Evolutionary conservation across 1,284 basidiomycete species (phyloP).

Genomic region (Fomitopsis betulina): DNA sequence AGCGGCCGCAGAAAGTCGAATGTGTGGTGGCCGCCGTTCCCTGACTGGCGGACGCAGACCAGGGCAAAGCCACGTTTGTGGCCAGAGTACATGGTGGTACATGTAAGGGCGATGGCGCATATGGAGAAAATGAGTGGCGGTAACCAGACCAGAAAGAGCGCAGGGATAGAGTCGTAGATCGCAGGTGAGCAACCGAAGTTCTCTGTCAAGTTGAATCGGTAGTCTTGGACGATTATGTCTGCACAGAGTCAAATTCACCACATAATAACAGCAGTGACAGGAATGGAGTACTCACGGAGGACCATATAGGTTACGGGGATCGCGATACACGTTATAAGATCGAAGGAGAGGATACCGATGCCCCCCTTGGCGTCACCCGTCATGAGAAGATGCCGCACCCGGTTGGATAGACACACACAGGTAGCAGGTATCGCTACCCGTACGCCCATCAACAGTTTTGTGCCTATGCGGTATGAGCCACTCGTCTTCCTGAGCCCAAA

Average conservation of each 20-base stretch:
- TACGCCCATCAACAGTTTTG: slow-evolving; percentile 39
- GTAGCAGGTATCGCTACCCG: slow-evolving; percentile 45
- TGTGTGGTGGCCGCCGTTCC: not conserved
- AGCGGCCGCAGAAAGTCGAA: not conserved
- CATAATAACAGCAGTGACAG: not conserved
- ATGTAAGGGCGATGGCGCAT: slow-evolving; percentile 26
- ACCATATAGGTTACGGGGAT: slow-evolving; percentile 53
- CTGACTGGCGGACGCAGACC: not conserved
- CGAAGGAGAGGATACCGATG: slow-evolving; percentile 35
- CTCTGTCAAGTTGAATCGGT: slow-evolving; percentile 63
- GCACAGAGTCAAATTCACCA: not conserved
- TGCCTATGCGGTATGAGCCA: slow-evolving; percentile 24
- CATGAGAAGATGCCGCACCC: slow-evolving; percentile 18
- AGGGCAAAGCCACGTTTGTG: not conserved
- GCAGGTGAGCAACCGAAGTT: slow-evolving; percentile 63
- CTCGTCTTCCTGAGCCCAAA: not conserved
- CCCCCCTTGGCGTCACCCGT: slow-evolving; percentile 5
- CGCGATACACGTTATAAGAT: slow-evolving; percentile 48
- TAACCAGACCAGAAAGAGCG: slow-evolving; percentile 52
- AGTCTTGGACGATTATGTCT: slow-evolving; percentile 68
- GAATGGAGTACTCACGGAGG: slow-evolving; percentile 44
- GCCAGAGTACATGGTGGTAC: not conserved
- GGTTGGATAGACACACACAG: slow-evolving; percentile 43
- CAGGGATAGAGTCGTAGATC: slow-evolving; percentile 46
- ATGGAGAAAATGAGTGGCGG: slow-evolving; percentile 48